A percentile compares a stretch with the other conserved stretches of the same genome.
phyloP scores from a whole-genome alignment of 164 flowering plant genomes.

The Magnolia officinalis region DNA sequence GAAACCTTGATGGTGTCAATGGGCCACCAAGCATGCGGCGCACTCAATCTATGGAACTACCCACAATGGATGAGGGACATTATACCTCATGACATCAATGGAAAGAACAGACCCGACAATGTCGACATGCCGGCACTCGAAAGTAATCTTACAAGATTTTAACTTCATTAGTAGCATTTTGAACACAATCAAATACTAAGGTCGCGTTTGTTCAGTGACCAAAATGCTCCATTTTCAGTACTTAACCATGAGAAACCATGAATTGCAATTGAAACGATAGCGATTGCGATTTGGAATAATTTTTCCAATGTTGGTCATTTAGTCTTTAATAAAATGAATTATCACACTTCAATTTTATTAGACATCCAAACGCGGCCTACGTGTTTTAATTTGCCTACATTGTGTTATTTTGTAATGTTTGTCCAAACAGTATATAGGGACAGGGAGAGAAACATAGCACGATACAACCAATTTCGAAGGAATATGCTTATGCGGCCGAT shows the following conservation, averaged over 20 bases:
- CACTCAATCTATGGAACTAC: conserved; percentile 37
- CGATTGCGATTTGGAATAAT: too few relatives aligned
- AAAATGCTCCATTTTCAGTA: too few relatives aligned
- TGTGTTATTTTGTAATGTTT: neutral
- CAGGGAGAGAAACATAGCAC: conserved; percentile 38
- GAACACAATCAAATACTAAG: too few relatives aligned
- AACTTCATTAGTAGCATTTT: neutral
- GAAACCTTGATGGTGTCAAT: conserved; percentile 33
- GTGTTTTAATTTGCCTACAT: too few relatives aligned
- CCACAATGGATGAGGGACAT: conserved; percentile 38
- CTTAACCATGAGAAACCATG: too few relatives aligned
- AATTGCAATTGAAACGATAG: too few relatives aligned
- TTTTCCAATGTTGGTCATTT: too few relatives aligned
- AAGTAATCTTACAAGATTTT: conserved; percentile 13
- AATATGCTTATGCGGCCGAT: conserved; percentile 35
- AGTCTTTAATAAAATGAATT: too few relatives aligned
- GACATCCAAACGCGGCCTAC: too few relatives aligned
- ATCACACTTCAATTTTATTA: too few relatives aligned
- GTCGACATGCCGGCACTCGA: conserved; percentile 39
- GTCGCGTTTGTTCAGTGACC: too few relatives aligned
- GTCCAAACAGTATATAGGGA: conserved; percentile 34
- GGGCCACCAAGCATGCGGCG: conserved; percentile 51
- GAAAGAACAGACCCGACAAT: conserved; percentile 33
- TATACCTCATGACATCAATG: conserved; percentile 27
- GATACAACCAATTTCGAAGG: conserved; percentile 45